Evolutionary conservation across 2,329 filamentous ascomycete species (phyloP), one percentile per base, ranked within the genome.

Genomic region (Xylariomycetidae sp.): DNA sequence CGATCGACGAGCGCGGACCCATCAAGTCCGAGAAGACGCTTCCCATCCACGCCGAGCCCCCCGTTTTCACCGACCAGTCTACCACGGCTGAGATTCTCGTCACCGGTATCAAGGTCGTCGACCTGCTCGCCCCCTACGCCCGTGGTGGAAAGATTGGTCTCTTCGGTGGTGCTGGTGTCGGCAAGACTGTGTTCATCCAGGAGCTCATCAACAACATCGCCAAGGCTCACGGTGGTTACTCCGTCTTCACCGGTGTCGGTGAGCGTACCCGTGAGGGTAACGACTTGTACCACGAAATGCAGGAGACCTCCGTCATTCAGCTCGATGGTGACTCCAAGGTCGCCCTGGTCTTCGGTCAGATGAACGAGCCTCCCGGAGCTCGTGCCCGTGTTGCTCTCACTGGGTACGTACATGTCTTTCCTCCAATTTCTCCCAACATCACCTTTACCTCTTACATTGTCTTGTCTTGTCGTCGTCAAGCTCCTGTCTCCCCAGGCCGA

Each of bases 71-170:
- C 53, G 92, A 98, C 61, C 92, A 98, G 77, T 93, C 92, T 50
- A 98, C 92, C 56, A 76, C 79, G 57, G 92, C 92, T 56, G 92
- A 98, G 75, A 82, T 98, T 68, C 81, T 98, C 55, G 85, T 93
- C 59, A 98, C 92, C 54, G 92, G 92, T 82, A 98, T 98, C 81
- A 98, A 98, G 85, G 92, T 98, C 68, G 92, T 98, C 72, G 92
- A 98, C 68, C 79, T 98, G 53, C 82, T 98, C 61, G 92, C 92
- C 58, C 92, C 92, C 60, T 98, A 98, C 71, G 92, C 92, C 66
- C 92, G 92, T 93, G 92, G 92, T 87, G 92, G 92, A 82, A 98
- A 98, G 85, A 98, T 98, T 79, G 92, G 92, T 86, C 88, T 98
- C 56, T 98, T 98, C 75, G 92, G 92, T 74, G 92, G 92, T 90